Evolutionary conservation across 305 asterid species (phyloP), one percentile per base, ranked within the genome.

Genomic region (Striga hermonthica): DNA sequence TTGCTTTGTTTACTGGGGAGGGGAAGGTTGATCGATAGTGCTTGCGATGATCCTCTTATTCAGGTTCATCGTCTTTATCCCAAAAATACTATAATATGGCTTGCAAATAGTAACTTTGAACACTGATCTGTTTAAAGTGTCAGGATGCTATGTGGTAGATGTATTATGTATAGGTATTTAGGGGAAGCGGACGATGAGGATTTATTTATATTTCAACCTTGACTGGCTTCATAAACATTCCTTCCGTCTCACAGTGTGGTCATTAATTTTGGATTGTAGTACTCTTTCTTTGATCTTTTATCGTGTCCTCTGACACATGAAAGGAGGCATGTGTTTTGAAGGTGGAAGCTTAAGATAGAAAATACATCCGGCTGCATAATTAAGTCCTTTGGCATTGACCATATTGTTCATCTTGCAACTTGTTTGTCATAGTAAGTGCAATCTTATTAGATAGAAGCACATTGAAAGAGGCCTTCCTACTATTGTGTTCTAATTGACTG

Each of bases 1-100:
- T 82, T 93, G 83, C 94, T 93, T 72, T 93, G 98, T 80, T 83
- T 93, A 64, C 75, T 93, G 53, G 98, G 96, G 71, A 84, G 98
- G 77, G 98, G 97, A 59, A 83, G 97, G 73, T 80, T 83, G 79
- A 76, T 90, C 39, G 98, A 93, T 60, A 62, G 67, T 16, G 84
- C 95, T 78, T 93, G 96, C 72, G 76, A 86, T 78, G 95, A 90
- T 84, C 93, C 90, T 74, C 90, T 93, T 67, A 82, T 90, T 75
- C 97, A 93, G 97, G 98, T 93, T 40, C 65, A 22, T 67, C 65
- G 71, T 22, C 70, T 63, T 54, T 62, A 34, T 58, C 36, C 78
- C 36, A 7, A 31, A 37, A 44, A 4, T 64, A 13, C 34, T 59
- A 35, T 34, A 13, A 59, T 44, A 14, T 52, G 35, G 28, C 48